Base-by-base conservation (phyloP, 2,329 filamentous ascomycete species). In the Hortaea werneckii region DNA sequence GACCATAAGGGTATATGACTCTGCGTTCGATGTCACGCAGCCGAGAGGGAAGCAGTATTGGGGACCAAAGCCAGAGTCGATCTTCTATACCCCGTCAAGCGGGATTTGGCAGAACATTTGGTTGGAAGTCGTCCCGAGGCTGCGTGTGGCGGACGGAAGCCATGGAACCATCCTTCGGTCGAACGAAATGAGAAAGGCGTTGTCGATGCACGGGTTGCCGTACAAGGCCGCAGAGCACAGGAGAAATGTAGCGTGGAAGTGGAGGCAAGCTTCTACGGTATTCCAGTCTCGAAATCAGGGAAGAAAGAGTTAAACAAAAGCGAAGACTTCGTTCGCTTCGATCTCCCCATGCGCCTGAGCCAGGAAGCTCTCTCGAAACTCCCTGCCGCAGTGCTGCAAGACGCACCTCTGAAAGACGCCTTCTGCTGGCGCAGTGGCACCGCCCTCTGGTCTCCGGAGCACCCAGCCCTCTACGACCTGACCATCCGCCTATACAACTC, bases 41-140 rank as follows among this genome's bases (percentile, higher is more conserved):
- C 81, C 78, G 1, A 70, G 81, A 29, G 81, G 81, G 0, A 85
- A 85, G 60, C 81, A 85, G 61, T 80, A 80, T 56, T 81, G 78
- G 78, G 57, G 50, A 12, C 54, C 59, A 6, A 69, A 78, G 59
- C 76, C 78, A 0, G 77, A 81, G 58, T 76, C 72, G 54, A 86
- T 86, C 49, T 86, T 83, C 61, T 86, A 86, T 59, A 79, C 78
- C 0, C 78, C 83, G 0, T 86, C 82, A 58, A 82, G 79, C 30
- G 83, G 83, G 5, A 85, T 87, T 51, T 87, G 83, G 83, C 82
- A 85, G 58, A 74, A 73, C 12, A 82, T 86, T 0, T 87, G 82
- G 82, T 65, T 87, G 1, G 78, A 81, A 52, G 69, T 70, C 37
- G 75, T 79, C 1, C 77, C 78, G 1, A 46, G 61, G 0, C 66